phyloP scores from a whole-genome alignment of 2,329 filamentous ascomycete genomes.

The Neocucurbitaria cava region DNA sequence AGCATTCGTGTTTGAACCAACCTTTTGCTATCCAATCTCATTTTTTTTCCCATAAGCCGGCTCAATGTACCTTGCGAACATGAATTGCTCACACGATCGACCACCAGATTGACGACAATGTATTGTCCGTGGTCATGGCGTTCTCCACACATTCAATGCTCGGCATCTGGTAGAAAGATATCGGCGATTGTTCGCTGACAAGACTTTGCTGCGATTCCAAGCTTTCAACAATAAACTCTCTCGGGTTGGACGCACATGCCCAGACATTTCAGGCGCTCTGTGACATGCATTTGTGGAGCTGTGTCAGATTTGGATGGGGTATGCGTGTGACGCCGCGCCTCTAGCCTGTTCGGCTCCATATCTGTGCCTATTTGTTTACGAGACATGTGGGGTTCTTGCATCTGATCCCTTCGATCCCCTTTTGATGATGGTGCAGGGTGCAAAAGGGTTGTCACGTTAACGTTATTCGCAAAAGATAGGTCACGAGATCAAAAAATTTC shows the following conservation, averaged over 20 bases:
- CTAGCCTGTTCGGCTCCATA: too few species aligned
- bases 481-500: too few species aligned
- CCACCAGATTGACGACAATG: background rate
- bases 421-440: too few species aligned
- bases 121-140: background rate
- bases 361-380: background rate
- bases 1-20: background rate
- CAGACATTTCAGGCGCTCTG: background rate
- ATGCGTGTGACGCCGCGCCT: background rate
- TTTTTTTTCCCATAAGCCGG: background rate
- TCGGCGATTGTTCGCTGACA: background rate
- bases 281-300: background rate
- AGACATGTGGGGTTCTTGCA: too few species aligned
- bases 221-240: background rate
- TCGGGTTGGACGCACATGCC: background rate
- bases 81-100: background rate
- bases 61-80: background rate
- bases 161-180: background rate
- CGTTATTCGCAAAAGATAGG: too few species aligned
- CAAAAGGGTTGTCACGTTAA: too few species aligned
- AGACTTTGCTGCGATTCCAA: background rate
- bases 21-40: background rate
- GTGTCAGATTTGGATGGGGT: background rate
- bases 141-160: background rate
- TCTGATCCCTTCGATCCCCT: too few species aligned